Percentiles rank a stretch among this genome's conserved stretches.
phyloP scores from a whole-genome alignment of 192 early-diverging fungal genomes.

The Rhizophagus clarus region DNA sequence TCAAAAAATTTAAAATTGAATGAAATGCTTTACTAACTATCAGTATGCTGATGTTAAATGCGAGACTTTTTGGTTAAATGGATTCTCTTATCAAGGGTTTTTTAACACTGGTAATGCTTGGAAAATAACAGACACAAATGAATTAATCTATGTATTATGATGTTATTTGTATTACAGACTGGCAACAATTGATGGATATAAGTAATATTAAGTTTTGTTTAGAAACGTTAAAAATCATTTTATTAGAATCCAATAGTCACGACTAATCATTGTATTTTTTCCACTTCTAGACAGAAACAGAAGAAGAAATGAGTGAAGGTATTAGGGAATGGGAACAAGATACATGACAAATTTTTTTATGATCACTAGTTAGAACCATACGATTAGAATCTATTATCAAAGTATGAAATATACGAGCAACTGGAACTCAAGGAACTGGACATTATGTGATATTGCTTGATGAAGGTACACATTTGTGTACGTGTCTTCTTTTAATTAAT shows the following conservation, averaged over 20 bases:
- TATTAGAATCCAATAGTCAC: too few relatives aligned
- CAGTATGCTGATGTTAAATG: not conserved
- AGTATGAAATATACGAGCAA: too few relatives aligned
- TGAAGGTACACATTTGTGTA: too few relatives aligned
- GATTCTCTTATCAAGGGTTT: not conserved
- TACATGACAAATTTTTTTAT: not conserved
- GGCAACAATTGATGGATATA: not conserved
- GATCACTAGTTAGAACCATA: not conserved
- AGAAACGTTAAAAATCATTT: too few relatives aligned
- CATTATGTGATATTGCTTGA: too few relatives aligned
- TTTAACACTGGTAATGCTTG: not conserved
- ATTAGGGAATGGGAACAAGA: not conserved
- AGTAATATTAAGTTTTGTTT: too few relatives aligned
- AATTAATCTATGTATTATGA: not conserved
- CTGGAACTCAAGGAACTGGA: too few relatives aligned
- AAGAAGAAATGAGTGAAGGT: not conserved
- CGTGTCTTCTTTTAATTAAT: too few relatives aligned
- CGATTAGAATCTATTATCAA: too few relatives aligned
- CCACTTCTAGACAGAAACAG: not conserved
- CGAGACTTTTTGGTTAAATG: not conserved
- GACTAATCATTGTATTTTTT: too few relatives aligned
- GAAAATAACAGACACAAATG: not conserved
- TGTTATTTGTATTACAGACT: not conserved
- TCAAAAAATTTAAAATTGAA: not conserved
- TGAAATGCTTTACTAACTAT: not conserved